These are phyloP conservation scores for Lachnellula hyalina DNA, from an alignment of 2,329 filamentous ascomycete species.

Conservation along the genomic window DNA sequence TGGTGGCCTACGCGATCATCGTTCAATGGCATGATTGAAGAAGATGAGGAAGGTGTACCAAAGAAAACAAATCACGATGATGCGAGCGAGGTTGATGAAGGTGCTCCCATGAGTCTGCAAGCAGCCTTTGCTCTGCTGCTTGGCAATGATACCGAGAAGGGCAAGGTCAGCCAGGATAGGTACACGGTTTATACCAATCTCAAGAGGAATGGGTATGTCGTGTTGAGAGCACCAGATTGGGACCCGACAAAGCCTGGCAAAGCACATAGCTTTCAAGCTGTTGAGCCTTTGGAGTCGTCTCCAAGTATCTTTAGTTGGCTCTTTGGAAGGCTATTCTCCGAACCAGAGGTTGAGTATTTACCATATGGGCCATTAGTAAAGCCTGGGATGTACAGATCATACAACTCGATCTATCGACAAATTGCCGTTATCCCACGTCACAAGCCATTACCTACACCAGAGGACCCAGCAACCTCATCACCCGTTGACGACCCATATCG, in stretches of 20 bases:
- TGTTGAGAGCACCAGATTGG: constrained; percentile 63
- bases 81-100: constrained; percentile 51
- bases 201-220: constrained; percentile 75
- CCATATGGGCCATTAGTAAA: constrained; percentile 51
- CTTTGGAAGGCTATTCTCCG: constrained; percentile 26
- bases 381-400: constrained; percentile 61
- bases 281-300: constrained; percentile 1
- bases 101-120: constrained; percentile 83
- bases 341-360: constrained; percentile 19
- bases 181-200: constrained; percentile 86
- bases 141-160: constrained; percentile 58
- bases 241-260: constrained; percentile 28
- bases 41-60: constrained; percentile 35
- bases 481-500: constrained; percentile 51
- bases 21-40: constrained; percentile 35
- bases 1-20: constrained; percentile 67
- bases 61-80: constrained; percentile 18
- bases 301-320: constrained; percentile 28
- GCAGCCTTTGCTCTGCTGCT: constrained; percentile 83
- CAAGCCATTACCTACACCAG: constrained; percentile 43
- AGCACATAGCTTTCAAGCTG: constrained; percentile 4
- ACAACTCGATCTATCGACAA: constrained; percentile 67
- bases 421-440: constrained; percentile 70
- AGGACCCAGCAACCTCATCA: constrained; percentile 31
- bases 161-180: constrained; percentile 64